Evolutionary conservation across 768 basidiomycete genomes (phyloP), one percentile per base, ranked within the genome.

Genomic region (Serendipita indica): DNA sequence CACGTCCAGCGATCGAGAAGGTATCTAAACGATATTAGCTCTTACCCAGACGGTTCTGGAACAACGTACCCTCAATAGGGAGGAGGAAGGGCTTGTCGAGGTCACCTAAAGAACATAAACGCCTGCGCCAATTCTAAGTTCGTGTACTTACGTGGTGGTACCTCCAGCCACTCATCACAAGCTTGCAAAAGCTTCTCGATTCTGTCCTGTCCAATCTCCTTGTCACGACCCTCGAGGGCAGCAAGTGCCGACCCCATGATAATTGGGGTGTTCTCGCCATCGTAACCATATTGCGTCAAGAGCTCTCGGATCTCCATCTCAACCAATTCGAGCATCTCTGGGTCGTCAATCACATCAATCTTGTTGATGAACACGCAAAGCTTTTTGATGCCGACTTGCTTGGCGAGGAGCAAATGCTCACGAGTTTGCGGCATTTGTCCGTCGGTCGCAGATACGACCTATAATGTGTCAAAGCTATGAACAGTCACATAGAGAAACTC

Each of bases 291-390:
- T 13, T 82, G 82, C 2, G 82, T 73, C 22, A 99, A 79, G 10
- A 99, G 78, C 68, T 99, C 96, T 61, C 96, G 84, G 84, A 99
- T 99, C 79, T 99, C 96, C 93, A 99, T 98, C 65, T 99, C 96
- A 61, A 99, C 96, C 61, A 99, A 85, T 75, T 96, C 91, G 59
- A 98, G 75, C 92, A 99, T 97, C 77, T 99, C 96, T 3, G 85
- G 82, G 78, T 99, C 96, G 62, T 85, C 81, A 60, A 98, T 87
- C 75, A 85, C 81, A 74, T 99, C 96, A 61, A 99, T 84, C 74
- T 99, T 99, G 86, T 99, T 99, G 72, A 99, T 92, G 77, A 96
- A 99, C 64, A 99, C 96, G 60, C 98, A 91, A 34, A 99, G 81
- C 71, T 84, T 87, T 74, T 93, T 91, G 69, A 99, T 86, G 63